Conservation (phyloP, 1,284 basidiomycete genomes). For the Butyriboletus appendiculatus region DNA sequence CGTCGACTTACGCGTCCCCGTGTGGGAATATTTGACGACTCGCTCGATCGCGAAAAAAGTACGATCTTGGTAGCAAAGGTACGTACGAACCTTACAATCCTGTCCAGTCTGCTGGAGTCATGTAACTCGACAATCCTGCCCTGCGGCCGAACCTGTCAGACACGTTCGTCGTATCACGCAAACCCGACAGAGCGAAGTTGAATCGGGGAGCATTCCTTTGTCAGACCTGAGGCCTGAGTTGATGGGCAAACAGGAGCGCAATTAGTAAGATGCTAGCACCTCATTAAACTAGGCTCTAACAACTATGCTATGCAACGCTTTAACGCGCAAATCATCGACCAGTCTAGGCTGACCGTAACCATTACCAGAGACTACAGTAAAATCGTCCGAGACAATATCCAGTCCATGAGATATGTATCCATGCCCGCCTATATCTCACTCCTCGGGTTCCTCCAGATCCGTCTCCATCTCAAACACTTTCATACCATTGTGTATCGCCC, state of each 20-base stretch:
- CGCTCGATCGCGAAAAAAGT: neutral
- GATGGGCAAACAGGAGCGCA: neutral
- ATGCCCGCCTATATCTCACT: neutral
- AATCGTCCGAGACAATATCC: neutral
- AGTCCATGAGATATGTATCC: neutral
- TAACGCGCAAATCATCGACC: neutral
- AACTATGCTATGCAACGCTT: neutral
- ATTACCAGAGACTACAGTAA: neutral
- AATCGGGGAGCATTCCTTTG: neutral
- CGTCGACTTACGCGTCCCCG: neutral
- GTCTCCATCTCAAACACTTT: slow-evolving; percentile 25
- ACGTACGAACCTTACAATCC: neutral
- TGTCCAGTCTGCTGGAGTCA: neutral
- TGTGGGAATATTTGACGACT: neutral
- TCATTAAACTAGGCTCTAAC: neutral
- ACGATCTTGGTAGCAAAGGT: neutral
- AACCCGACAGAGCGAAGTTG: neutral
- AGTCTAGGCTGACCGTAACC: neutral
- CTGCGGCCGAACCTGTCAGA: neutral
- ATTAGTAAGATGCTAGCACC: neutral
- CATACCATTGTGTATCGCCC: slow-evolving; percentile 10
- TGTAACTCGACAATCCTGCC: neutral
- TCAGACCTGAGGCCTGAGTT: neutral
- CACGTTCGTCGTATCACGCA: neutral
- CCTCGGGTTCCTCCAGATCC: neutral